Evolutionary conservation across 1,139 yeast species (phyloP).

Genomic region (Hemisphaericaspora subhashii): DNA sequence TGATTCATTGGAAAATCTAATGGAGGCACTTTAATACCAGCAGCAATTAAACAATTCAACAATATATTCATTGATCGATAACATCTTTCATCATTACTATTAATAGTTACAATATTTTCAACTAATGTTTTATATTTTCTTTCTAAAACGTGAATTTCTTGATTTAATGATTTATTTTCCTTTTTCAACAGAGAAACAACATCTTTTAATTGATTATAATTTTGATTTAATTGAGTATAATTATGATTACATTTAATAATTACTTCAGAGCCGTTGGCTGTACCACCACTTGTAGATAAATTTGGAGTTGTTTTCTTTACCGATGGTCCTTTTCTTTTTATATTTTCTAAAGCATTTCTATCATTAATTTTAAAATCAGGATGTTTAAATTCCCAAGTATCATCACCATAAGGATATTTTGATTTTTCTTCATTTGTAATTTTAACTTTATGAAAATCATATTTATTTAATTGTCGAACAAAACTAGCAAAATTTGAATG

Average conservation of each 20-base stretch:
- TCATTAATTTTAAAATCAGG: slow-evolving; percentile 80
- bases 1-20: slow-evolving; percentile 49
- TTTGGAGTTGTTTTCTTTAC: slow-evolving; percentile 35
- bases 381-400: slow-evolving; percentile 94
- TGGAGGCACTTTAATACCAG: slow-evolving; percentile 69
- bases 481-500: slow-evolving; percentile 93
- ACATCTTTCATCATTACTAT: slow-evolving; percentile 56
- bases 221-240: slow-evolving; percentile 11
- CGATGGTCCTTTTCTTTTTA: slow-evolving; percentile 76
- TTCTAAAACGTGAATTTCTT: slow-evolving; percentile 48
- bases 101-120: slow-evolving; percentile 57
- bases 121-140: slow-evolving; percentile 64
- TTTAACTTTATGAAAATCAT: slow-evolving; percentile 93
- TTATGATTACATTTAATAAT: slow-evolving; percentile 11
- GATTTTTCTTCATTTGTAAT: slow-evolving; percentile 54
- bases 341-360: slow-evolving; percentile 69
- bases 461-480: slow-evolving; percentile 91
- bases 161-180: slow-evolving; percentile 41
- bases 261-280: slow-evolving; percentile 3
- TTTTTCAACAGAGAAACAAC: slow-evolving; percentile 41
- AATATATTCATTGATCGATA: slow-evolving; percentile 51
- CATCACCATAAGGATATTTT: slow-evolving; percentile 65
- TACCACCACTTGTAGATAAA: slow-evolving; percentile 5
- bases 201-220: slow-evolving; percentile 33
- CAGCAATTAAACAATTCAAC: slow-evolving; percentile 47